Conservation (phyloP, 441 rosid species). For the Macaranga tanarius region DNA sequence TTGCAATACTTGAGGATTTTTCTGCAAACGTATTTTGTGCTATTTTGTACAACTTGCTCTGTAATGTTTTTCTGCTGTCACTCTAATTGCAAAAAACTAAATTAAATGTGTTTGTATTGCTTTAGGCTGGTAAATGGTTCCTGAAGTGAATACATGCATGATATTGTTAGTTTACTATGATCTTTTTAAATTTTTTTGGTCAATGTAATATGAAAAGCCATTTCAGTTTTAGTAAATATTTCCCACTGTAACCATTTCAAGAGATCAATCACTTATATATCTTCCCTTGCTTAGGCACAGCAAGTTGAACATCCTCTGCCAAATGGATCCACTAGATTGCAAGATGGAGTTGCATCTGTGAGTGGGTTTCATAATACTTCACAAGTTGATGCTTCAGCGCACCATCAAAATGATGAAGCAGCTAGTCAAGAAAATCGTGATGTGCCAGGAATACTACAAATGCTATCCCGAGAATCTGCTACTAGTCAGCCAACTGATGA, state of each 20-base stretch:
- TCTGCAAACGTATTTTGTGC: not conserved
- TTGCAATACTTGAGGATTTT: not conserved
- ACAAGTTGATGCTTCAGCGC: slow-evolving; percentile 32
- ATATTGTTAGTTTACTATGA: not conserved
- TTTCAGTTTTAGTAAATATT: not conserved
- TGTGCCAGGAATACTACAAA: slow-evolving; percentile 21
- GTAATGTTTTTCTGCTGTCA: not conserved
- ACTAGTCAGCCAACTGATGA: slow-evolving; percentile 26
- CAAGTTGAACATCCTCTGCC: slow-evolving; percentile 33
- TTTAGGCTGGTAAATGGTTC: not conserved
- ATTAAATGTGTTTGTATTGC: not conserved
- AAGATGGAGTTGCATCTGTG: slow-evolving; percentile 32
- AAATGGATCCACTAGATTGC: slow-evolving; percentile 30
- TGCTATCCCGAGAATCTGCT: slow-evolving; percentile 21
- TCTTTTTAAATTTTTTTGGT: not conserved
- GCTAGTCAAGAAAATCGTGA: slow-evolving; percentile 28
- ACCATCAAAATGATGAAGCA: slow-evolving; percentile 24
- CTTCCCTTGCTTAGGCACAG: slow-evolving; percentile 36
- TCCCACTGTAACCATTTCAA: not conserved
- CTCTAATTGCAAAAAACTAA: not conserved
- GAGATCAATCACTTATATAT: not conserved
- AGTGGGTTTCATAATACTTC: slow-evolving; percentile 32
- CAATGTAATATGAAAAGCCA: no score
- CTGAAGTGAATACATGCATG: not conserved
- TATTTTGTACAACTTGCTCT: not conserved